Percentiles rank a stretch among this genome's conserved stretches.
These are phyloP conservation scores for Rubia peregrina DNA, from an alignment of 305 asterid species.

Conservation along the genomic window DNA sequence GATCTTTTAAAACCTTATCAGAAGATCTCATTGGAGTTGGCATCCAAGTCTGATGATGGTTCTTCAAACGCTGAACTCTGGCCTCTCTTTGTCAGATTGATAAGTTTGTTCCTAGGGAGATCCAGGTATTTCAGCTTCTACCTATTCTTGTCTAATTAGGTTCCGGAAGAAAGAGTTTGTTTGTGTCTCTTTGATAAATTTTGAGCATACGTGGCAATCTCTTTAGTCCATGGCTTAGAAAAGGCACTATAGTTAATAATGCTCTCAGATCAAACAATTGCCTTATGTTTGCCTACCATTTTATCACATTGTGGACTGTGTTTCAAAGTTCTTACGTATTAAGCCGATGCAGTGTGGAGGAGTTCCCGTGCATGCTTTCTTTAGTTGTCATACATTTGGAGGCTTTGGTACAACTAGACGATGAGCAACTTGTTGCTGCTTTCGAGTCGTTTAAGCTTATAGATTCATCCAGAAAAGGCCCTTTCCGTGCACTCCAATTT, in stretches of 20 bases:
- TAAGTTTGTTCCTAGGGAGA: slow-evolving; percentile 55
- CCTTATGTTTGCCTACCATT: background rate
- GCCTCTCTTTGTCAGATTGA: slow-evolving; percentile 62
- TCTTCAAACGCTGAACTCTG: slow-evolving; percentile 44
- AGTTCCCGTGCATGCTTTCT: slow-evolving; percentile 51
- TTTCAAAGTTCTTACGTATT: slow-evolving; percentile 5
- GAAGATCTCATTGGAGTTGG: slow-evolving; percentile 28
- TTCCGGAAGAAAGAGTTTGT: background rate
- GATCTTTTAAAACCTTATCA: slow-evolving; percentile 60
- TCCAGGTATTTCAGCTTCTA: slow-evolving; percentile 46
- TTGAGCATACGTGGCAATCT: background rate
- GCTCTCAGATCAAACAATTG: background rate
- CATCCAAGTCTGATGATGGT: slow-evolving; percentile 21
- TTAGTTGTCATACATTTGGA: slow-evolving; percentile 51
- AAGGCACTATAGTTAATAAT: background rate
- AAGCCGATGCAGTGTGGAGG: slow-evolving; percentile 53
- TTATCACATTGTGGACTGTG: slow-evolving; percentile 7
- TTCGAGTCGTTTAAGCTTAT: slow-evolving; percentile 48
- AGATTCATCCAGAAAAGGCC: slow-evolving; percentile 56
- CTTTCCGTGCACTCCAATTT: slow-evolving; percentile 67
- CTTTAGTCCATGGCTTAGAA: background rate
- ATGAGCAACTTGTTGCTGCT: slow-evolving; percentile 34
- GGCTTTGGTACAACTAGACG: slow-evolving; percentile 36
- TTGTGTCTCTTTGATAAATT: too few relatives aligned
- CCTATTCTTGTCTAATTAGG: background rate